Conservation (phyloP, 2,329 filamentous ascomycete genomes). For the Monilinia vaccinii-corymbosi region DNA sequence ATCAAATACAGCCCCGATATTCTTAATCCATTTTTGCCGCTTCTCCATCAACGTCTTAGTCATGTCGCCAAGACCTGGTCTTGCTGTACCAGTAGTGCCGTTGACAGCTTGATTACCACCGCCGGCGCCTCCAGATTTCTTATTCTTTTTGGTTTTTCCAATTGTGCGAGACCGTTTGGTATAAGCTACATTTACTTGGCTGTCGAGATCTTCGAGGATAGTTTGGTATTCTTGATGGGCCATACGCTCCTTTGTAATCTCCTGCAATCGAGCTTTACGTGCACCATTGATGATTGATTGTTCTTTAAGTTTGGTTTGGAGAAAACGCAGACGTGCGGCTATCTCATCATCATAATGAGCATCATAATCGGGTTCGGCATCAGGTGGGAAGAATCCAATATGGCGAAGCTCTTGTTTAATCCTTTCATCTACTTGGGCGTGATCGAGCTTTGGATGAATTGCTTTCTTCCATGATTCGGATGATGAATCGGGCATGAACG, state of each 20-base stretch:
- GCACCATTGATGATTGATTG: conserved; percentile 84
- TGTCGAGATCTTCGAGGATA: conserved; percentile 92
- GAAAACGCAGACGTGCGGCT: conserved; percentile 73
- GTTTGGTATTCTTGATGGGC: conserved; percentile 95
- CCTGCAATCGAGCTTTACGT: conserved; percentile 75
- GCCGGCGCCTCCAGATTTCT: conserved; percentile 65
- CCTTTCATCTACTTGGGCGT: conserved; percentile 79
- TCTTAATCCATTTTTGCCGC: conserved; percentile 79
- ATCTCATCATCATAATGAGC: conserved; percentile 91
- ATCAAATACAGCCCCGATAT: conserved; percentile 83
- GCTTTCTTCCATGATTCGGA: conserved; percentile 73
- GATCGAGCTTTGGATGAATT: conserved; percentile 68
- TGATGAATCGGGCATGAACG: conserved; percentile 69
- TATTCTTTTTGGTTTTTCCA: conserved; percentile 88
- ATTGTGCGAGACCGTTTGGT: conserved; percentile 91
- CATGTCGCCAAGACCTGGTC: conserved; percentile 81
- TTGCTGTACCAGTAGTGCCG: conserved; percentile 50
- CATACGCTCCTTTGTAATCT: conserved; percentile 85
- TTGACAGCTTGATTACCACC: conserved; percentile 56
- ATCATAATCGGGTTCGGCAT: conserved; percentile 68
- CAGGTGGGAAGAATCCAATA: conserved; percentile 73
- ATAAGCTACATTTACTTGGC: conserved; percentile 89
- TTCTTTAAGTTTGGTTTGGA: conserved; percentile 74
- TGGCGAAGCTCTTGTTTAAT: conserved; percentile 85
- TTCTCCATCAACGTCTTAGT: conserved; percentile 91